phyloP scores from a whole-genome alignment of 2,329 filamentous ascomycete genomes.

The Scedosporium boydii region DNA sequence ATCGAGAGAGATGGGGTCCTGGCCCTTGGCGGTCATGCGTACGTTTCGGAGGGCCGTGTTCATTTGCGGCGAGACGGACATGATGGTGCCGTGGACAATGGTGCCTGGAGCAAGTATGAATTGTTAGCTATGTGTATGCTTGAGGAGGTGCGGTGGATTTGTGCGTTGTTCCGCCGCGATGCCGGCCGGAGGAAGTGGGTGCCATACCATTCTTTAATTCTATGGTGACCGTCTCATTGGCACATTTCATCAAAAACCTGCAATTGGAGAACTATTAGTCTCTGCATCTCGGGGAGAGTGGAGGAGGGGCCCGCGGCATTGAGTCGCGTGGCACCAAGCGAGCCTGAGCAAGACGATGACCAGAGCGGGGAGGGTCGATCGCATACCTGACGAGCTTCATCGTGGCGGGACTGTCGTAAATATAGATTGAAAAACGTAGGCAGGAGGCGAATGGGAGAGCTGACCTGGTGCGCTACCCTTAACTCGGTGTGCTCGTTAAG shows the following conservation, averaged over 20 bases:
- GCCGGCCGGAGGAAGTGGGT: not conserved
- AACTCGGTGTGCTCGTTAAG: not conserved
- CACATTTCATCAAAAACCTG: slow-evolving; percentile 99
- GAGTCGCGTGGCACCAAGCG: not conserved
- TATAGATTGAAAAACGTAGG: not conserved
- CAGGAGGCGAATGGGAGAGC: not conserved
- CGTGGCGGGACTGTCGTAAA: slow-evolving; percentile 28
- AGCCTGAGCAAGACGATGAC: not conserved
- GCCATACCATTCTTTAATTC: slow-evolving; percentile 90
- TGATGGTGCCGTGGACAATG: slow-evolving; percentile 93
- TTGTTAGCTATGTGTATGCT: not conserved
- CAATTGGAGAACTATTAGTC: slow-evolving; percentile 9
- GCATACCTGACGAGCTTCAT: slow-evolving; percentile 97
- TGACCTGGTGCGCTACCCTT: not conserved
- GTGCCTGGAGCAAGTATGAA: slow-evolving; percentile 52
- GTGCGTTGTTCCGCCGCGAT: not conserved
- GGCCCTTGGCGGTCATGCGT: slow-evolving; percentile 88
- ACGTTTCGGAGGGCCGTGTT: slow-evolving; percentile 93
- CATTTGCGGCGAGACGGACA: slow-evolving; percentile 95
- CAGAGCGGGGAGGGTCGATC: slow-evolving; percentile 8
- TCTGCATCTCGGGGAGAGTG: not conserved
- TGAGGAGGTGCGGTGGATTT: not conserved
- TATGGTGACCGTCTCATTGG: slow-evolving; percentile 96
- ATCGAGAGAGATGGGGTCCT: slow-evolving; percentile 80
- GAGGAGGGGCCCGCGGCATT: slow-evolving; percentile 3